Conservation (phyloP, 495 filamentous ascomycete species). For the Aspergillus avenaceus region DNA sequence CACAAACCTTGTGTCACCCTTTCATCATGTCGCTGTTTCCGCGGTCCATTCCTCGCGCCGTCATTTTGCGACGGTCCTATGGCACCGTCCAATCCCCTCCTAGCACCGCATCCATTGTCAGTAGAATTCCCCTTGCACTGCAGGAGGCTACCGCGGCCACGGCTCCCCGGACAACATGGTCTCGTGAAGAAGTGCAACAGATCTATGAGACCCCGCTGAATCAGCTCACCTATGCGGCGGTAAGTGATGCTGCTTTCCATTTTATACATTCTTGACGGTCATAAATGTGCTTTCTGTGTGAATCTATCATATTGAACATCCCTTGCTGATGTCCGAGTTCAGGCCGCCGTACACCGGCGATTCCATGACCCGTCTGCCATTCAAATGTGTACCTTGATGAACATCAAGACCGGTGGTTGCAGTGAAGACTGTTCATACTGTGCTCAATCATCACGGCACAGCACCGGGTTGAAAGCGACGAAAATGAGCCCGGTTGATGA, state of each 20-base stretch:
- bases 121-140: conserved; percentile 34
- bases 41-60: conserved; percentile 26
- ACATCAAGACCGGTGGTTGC: conserved; percentile 92
- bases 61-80: conserved; percentile 33
- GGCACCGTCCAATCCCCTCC: conserved; percentile 41
- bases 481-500: conserved; percentile 73
- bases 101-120: conserved; percentile 28
- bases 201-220: conserved; percentile 76
- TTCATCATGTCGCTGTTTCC: conserved; percentile 29
- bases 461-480: conserved; percentile 72
- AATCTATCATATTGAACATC: not conserved
- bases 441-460: conserved; percentile 76
- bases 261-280: not conserved
- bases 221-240: conserved; percentile 69
- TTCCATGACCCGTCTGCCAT: conserved; percentile 76
- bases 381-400: conserved; percentile 88
- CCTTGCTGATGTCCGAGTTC: not conserved
- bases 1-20: not conserved
- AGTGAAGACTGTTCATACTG: conserved; percentile 87
- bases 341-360: conserved; percentile 71
- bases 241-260: conserved; percentile 44
- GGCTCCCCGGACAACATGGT: conserved; percentile 66
- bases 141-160: conserved; percentile 54
- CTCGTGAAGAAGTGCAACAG: conserved; percentile 66
- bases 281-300: not conserved